phyloP scores from a whole-genome alignment of 2,329 filamentous ascomycete species.

The Westerdykella ornata region DNA sequence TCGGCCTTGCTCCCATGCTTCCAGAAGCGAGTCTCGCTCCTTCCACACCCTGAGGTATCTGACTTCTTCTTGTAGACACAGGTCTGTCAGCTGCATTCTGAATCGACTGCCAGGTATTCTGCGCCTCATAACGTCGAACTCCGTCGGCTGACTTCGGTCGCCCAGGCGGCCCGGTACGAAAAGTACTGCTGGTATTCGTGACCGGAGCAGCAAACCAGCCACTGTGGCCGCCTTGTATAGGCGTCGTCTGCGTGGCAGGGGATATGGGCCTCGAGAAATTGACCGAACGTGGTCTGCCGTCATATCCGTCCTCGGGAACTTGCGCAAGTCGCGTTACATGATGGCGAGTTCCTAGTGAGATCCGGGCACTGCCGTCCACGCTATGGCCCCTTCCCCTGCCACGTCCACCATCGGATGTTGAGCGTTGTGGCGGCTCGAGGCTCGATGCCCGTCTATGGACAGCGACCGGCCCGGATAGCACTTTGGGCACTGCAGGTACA shows the following conservation, averaged over 20 bases:
- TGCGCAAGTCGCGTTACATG: constrained; percentile 35
- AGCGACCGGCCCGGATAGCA: constrained; percentile 29
- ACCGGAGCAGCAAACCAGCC: constrained; percentile 39
- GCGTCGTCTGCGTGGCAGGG: constrained; percentile 35
- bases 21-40: constrained; percentile 44
- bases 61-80: constrained; percentile 40
- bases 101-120: constrained; percentile 26
- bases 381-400: constrained; percentile 36
- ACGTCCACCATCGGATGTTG: constrained; percentile 39
- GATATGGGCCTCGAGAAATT: constrained; percentile 53
- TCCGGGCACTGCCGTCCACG: constrained; percentile 33
- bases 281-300: constrained; percentile 40
- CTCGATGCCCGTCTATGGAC: constrained; percentile 42
- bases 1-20: constrained; percentile 47
- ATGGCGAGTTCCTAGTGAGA: constrained; percentile 19
- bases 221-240: constrained; percentile 12
- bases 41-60: constrained; percentile 28
- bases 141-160: constrained; percentile 26
- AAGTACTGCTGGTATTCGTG: constrained; percentile 24
- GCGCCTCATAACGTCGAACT: constrained; percentile 14
- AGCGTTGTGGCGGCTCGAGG: constrained; percentile 45
- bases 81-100: constrained; percentile 35
- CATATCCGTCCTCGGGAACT: constrained; percentile 40
- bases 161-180: constrained; percentile 21
- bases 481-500: constrained; percentile 64